Evolutionary conservation across 345 rosid species (phyloP).

Genomic region (Brassica carinata): DNA sequence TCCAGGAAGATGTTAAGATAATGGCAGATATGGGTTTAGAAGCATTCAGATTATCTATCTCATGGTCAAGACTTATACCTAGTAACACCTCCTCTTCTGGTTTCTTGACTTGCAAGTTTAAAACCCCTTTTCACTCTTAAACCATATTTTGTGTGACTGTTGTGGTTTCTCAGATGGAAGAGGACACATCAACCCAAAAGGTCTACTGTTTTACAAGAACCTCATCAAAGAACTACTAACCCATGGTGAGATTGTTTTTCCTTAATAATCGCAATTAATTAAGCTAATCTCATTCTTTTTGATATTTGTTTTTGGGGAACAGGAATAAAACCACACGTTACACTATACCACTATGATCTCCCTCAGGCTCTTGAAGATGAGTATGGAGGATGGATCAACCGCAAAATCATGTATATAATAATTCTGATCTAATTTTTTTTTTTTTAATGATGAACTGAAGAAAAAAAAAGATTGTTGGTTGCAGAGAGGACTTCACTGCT

Average conservation of each 20-base stretch:
- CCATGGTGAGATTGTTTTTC: conserved; percentile 42
- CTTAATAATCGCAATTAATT: background rate
- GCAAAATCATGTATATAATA: conserved; percentile 53
- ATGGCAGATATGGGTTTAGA: conserved; percentile 68
- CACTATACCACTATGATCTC: conserved; percentile 57
- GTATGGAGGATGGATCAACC: conserved; percentile 70
- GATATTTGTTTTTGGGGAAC: background rate
- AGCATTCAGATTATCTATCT: conserved; percentile 78
- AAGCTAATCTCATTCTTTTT: background rate
- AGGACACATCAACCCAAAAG: conserved; percentile 63
- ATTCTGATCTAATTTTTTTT: background rate
- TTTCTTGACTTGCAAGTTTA: background rate
- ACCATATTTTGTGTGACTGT: background rate
- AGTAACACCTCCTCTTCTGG: background rate
- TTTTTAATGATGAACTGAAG: background rate
- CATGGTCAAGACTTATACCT: conserved; percentile 75
- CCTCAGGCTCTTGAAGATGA: conserved; percentile 80
- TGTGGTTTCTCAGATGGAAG: conserved; percentile 54
- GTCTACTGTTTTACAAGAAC: conserved; percentile 59
- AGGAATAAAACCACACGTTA: conserved; percentile 72
- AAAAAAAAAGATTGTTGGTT: background rate
- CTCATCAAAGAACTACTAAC: conserved; percentile 51
- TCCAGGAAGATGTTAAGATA: conserved; percentile 73
- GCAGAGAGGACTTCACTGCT: conserved; percentile 77
- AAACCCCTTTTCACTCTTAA: background rate